Conservation (phyloP, 331 rosid species). For the Acacia pycnantha region DNA sequence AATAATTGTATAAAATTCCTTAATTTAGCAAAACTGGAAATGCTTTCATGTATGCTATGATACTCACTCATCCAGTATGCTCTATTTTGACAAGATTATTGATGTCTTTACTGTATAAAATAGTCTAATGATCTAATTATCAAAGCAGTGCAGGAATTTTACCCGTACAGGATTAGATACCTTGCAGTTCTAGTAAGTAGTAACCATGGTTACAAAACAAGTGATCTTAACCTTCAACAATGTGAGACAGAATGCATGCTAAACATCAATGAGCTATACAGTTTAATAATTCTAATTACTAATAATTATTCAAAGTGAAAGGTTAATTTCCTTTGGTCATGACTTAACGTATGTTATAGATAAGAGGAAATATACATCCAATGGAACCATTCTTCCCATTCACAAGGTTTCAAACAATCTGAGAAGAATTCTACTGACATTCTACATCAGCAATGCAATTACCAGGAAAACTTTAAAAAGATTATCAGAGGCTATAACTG, state of each 20-base stretch:
- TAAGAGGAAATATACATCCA: constrained; percentile 13
- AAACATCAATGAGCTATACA: neutral
- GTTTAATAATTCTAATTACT: constrained; percentile 3
- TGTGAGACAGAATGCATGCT: neutral
- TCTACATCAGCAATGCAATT: neutral
- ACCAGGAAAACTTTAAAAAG: neutral
- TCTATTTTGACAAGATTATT: neutral
- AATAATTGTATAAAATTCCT: neutral
- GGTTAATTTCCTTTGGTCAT: neutral
- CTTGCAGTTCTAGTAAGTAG: neutral
- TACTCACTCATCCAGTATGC: neutral
- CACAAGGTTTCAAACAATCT: neutral
- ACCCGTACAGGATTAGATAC: constrained; percentile 1
- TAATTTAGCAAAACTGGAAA: neutral
- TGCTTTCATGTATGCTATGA: neutral
- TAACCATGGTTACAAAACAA: neutral
- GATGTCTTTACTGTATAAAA: neutral
- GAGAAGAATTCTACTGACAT: neutral
- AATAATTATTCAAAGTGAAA: neutral
- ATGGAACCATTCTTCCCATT: neutral
- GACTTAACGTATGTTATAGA: neutral
- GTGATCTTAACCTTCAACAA: constrained; percentile 15
- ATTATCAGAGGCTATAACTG: neutral
- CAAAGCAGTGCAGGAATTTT: constrained; percentile 5
- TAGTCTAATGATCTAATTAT: constrained; percentile 2